These are phyloP conservation scores for Millerago galiae DNA, from an alignment of 805 yeast species.

Conservation along the genomic window DNA sequence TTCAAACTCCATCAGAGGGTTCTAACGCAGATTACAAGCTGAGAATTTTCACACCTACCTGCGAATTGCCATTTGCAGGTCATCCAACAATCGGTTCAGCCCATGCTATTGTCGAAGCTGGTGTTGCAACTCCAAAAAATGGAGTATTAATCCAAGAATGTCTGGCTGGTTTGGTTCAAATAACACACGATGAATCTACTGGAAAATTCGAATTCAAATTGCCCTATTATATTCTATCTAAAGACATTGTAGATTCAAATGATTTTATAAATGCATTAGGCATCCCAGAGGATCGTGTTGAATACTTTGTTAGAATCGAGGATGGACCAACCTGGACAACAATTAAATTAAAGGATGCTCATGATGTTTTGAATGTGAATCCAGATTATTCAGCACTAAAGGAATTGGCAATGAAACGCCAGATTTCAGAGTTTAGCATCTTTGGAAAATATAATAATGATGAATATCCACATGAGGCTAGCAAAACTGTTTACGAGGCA, in stretches of 20 bases:
- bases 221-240: constrained; percentile 15
- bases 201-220: constrained; percentile 25
- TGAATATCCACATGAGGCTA: constrained; percentile 10
- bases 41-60: constrained; percentile 41
- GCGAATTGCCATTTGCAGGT: constrained; percentile 57
- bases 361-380: constrained; percentile 26
- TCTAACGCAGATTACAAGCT: constrained; percentile 39
- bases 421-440: constrained; percentile 31
- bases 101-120: constrained; percentile 37
- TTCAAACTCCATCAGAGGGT: constrained; percentile 32
- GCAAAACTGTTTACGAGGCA: constrained; percentile 26
- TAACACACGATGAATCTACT: constrained; percentile 21
- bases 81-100: constrained; percentile 56
- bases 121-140: constrained; percentile 19
- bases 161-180: constrained; percentile 35
- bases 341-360: constrained; percentile 26
- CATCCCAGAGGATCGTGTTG: background rate
- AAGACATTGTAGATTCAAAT: constrained; percentile 1
- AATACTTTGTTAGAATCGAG: constrained; percentile 20
- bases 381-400: constrained; percentile 28
- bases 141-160: constrained; percentile 38
- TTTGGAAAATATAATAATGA: constrained; percentile 30
- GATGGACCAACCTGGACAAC: constrained; percentile 45
- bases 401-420: constrained; percentile 14
- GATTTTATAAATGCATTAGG: constrained; percentile 4